Base-by-base conservation (phyloP, 306 rosid species). In the Cicer chorassanicum region DNA sequence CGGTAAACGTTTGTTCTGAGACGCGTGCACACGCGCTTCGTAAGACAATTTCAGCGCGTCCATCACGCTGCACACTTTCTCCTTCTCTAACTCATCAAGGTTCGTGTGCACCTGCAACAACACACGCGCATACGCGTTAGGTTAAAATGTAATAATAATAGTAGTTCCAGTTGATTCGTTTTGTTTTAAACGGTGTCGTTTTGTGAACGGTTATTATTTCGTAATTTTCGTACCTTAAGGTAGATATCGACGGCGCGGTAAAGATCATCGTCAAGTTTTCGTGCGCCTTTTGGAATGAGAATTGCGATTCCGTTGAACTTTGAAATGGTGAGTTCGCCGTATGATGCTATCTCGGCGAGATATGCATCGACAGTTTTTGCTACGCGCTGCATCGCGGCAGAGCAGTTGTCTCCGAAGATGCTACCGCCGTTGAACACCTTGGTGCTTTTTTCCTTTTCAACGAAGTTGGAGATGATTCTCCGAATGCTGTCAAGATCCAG, bases 21-120 rank as follows among this genome's bases (percentile, higher is more conserved):
- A 91, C 15, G 98, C 98, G 76, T 91, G 98, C 14, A 88, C 86
- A 15, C 98, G 88, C 18, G 98, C 97, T 48, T 91, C 94, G 73
- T 85, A 83, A 0, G 97, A 91, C 7, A 93, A 82, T 75, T 88
- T 93, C 65, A 89, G 70, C 0, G 97, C 79, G 46, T 93, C 92
- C 96, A 93, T 87, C 65, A 88, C 96, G 15, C 97, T 89, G 75
- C 98, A 93, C 18, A 81, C 97, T 64, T 91, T 93, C 80, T 93
- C 98, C 62, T 88, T 82, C 75, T 91, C 96, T 51, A 91, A 82
- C 76, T 93, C 98, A 44, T 93, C 98, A 40, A 90, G 85, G 42
- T 91, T 78, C 3, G 92, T 89, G 54, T 91, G 98, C 40, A 90
- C 86, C 98, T 93, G 85, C 55, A 71, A 24, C 6, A 50, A 18